Base-by-base conservation (phyloP, 1,284 basidiomycete species). In the Trichosporon sp. region DNA sequence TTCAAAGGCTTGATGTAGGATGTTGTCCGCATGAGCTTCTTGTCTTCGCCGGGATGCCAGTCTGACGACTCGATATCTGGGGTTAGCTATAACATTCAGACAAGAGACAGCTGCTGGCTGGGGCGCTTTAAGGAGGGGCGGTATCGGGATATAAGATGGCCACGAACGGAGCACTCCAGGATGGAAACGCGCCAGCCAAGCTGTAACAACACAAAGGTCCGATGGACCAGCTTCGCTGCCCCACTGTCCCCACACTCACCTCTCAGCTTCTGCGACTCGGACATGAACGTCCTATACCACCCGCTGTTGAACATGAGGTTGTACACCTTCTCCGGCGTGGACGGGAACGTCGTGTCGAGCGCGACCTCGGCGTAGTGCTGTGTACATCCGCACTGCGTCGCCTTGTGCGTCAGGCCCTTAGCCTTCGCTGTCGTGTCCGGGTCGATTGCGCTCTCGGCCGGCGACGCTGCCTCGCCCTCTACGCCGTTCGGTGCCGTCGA, bases 281-380 rank as follows among this genome's bases (percentile, higher is more conserved):
- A 83, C 88, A 95, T 88, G 79, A 99, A 99, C 33, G 91, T 89
- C 78, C 94, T 95, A 76, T 95, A 90, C 82, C 98, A 99, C 31
- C 89, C 93, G 79, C 91, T 94, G 60, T 92, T 89, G 78, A 98
- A 98, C 83, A 99, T 91, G 70, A 99, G 83, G 74, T 95, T 95
- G 82, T 97, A 92, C 56, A 98, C 90, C 82, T 91, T 91, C 73
- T 97, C 95, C 1, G 95, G 95, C 0, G 92, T 89, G 29, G 91
- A 91, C 10, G 93, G 92, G 60, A 97, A 84, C 0, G 88, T 84
- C 2, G 85, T 84, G 69, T 95, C 90, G 81, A 96, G 82, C 9
- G 89, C 89, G 4, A 84, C 82, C 74, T 94, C 90, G 2, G 82
- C 71, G 69, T 86, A 89, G 78, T 98, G 95, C 68, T 84, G 86